These are phyloP conservation scores for Calocybe gambosa DNA, from an alignment of 1,284 basidiomycete genomes.

Conservation along the genomic window DNA sequence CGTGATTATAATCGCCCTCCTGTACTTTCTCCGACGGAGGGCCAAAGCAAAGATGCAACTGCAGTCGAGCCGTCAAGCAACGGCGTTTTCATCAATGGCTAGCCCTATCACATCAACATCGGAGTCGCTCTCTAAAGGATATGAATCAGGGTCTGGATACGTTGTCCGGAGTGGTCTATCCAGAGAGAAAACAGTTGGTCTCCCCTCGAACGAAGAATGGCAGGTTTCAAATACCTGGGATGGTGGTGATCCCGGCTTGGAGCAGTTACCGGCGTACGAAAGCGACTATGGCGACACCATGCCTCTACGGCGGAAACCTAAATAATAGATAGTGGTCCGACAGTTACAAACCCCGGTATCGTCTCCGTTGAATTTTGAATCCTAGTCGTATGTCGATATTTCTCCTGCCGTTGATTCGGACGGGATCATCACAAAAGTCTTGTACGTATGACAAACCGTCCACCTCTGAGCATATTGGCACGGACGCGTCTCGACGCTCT, in stretches of 20 bases:
- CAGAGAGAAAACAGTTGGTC: background rate
- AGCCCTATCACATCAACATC: background rate
- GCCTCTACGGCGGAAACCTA: too few species aligned
- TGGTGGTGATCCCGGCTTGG: background rate
- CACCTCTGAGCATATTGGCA: too few species aligned
- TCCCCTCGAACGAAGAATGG: background rate
- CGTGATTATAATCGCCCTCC: background rate
- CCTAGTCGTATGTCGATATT: too few species aligned
- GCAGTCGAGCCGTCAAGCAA: background rate
- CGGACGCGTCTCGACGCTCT: too few species aligned
- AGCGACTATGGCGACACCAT: too few species aligned
- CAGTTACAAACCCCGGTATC: too few species aligned
- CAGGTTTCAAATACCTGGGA: background rate
- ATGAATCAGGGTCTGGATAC: background rate
- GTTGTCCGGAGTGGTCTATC: background rate
- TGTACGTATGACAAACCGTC: too few species aligned
- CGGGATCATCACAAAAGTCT: too few species aligned
- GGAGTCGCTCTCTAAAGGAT: background rate
- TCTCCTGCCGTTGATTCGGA: too few species aligned
- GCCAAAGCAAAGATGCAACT: background rate
- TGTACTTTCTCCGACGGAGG: background rate
- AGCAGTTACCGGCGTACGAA: background rate
- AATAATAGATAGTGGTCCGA: too few species aligned
- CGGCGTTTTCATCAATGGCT: background rate
- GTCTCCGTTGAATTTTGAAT: too few species aligned